phyloP scores from a whole-genome alignment of 352 stramenopile species.

The Globisporangium middletonii region DNA sequence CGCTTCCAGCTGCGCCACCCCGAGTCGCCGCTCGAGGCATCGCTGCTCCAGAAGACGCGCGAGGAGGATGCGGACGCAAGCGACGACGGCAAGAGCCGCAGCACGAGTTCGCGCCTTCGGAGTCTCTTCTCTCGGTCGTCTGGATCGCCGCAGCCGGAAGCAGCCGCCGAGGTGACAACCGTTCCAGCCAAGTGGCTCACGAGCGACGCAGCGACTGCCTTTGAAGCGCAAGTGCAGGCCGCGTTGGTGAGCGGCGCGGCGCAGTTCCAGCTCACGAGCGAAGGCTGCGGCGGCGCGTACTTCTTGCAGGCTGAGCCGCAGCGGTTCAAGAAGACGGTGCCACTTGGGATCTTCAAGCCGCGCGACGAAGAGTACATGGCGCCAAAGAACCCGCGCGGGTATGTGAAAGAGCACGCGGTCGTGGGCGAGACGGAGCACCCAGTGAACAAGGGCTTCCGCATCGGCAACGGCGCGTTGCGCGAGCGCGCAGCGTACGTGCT shows the following conservation, averaged over 20 bases:
- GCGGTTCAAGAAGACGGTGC: constrained; percentile 16
- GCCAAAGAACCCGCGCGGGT: constrained; percentile 96
- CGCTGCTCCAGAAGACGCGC: neutral
- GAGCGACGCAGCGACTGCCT: constrained; percentile 34
- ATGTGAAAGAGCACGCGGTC: constrained; percentile 82
- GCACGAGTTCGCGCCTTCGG: constrained; percentile 5
- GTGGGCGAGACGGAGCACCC: constrained; percentile 77
- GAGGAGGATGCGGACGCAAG: neutral
- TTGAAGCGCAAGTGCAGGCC: constrained; percentile 36
- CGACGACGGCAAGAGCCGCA: neutral
- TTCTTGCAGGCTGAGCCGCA: constrained; percentile 26
- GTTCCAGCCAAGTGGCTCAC: constrained; percentile 30
- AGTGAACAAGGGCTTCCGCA: constrained; percentile 78
- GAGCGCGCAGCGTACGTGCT: constrained; percentile 82
- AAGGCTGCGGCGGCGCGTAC: constrained; percentile 79
- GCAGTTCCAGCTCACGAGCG: constrained; percentile 60
- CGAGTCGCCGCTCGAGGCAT: constrained; percentile 1
- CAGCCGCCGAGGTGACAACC: neutral
- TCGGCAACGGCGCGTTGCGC: constrained; percentile 81
- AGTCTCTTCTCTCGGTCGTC: constrained; percentile 1
- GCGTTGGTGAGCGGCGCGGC: constrained; percentile 24
- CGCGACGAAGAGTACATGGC: constrained; percentile 99
- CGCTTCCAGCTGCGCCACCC: constrained; percentile 7
- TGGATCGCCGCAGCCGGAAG: neutral
- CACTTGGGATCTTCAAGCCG: constrained; percentile 95